Conservation (phyloP, 306 rosid genomes). For the Citrullus colocynthis region DNA sequence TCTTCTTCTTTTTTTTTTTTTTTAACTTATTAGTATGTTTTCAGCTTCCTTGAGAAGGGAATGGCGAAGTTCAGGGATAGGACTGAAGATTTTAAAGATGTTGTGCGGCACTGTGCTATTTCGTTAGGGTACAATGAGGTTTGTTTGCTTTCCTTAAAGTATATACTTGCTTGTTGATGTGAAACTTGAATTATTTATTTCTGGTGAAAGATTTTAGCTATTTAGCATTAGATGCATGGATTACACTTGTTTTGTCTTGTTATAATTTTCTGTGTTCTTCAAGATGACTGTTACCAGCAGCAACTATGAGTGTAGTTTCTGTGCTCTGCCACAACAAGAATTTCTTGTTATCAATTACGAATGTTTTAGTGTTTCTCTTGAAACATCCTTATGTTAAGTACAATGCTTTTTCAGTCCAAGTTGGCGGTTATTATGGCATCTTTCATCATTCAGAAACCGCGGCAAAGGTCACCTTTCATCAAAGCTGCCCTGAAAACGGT, state of each 20-base stretch:
- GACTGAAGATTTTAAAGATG: conserved; percentile 87
- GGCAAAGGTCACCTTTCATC: conserved; percentile 52
- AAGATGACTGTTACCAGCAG: not conserved
- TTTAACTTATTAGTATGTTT: not conserved
- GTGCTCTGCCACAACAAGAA: not conserved
- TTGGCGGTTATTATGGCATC: conserved; percentile 81
- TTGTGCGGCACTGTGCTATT: conserved; percentile 57
- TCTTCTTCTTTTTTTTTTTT: too few species aligned
- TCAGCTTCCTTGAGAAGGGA: conserved; percentile 6
- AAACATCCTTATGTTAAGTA: not conserved
- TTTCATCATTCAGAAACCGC: conserved; percentile 79
- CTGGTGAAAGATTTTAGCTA: not conserved
- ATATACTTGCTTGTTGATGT: not conserved
- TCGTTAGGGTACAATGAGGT: conserved; percentile 78
- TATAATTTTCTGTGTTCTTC: not conserved
- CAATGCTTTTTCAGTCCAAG: conserved; percentile 40
- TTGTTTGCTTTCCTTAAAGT: not conserved
- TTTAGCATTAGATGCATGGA: too few species aligned
- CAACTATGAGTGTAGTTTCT: not conserved
- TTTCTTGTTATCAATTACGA: not conserved
- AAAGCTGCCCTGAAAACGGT: conserved; percentile 89
- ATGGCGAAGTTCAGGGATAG: conserved; percentile 60
- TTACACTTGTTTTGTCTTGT: not conserved
- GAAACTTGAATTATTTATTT: not conserved
- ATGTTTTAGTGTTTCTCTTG: not conserved